Percentiles rank a stretch among this genome's conserved stretches.
Conservation (phyloP, 2,329 filamentous ascomycete genomes). For the Calonectria crousiana region DNA sequence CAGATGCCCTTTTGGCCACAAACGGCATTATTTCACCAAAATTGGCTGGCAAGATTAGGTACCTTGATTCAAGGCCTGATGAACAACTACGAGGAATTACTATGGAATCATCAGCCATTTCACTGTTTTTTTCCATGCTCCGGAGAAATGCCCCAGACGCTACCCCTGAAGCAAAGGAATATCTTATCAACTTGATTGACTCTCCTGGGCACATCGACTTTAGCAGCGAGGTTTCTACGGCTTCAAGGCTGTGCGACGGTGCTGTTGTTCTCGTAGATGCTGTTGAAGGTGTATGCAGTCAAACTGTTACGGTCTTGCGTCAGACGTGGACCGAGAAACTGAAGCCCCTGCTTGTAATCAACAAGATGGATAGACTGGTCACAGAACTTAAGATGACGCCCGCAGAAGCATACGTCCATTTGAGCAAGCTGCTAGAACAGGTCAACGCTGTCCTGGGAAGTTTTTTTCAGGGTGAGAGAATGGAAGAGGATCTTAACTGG, state of each 20-base stretch:
- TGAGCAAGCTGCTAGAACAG: slow-evolving; percentile 91
- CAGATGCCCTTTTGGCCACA: slow-evolving; percentile 94
- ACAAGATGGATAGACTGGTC: slow-evolving; percentile 96
- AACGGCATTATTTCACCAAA: slow-evolving; percentile 99
- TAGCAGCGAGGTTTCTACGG: slow-evolving; percentile 96
- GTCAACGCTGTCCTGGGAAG: slow-evolving; percentile 97
- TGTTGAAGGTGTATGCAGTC: slow-evolving; percentile 97
- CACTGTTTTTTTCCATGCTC: slow-evolving; percentile 93
- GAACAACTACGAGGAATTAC: slow-evolving; percentile 97
- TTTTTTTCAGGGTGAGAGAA: slow-evolving; percentile 97
- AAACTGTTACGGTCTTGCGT: slow-evolving; percentile 95
- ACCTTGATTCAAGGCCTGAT: slow-evolving; percentile 95
- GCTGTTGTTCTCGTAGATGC: slow-evolving; percentile 95
- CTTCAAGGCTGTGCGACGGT: slow-evolving; percentile 92
- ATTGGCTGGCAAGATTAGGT: slow-evolving; percentile 96
- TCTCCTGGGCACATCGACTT: slow-evolving; percentile 99
- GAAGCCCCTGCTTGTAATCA: slow-evolving; percentile 94
- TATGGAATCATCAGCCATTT: slow-evolving; percentile 99
- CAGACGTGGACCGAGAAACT: slow-evolving; percentile 97
- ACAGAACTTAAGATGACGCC: slow-evolving; percentile 96
- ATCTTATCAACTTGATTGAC: slow-evolving; percentile 97
- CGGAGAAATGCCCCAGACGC: slow-evolving; percentile 78
- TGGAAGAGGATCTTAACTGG: slow-evolving; percentile 99
- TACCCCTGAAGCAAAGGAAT: slow-evolving; percentile 82
- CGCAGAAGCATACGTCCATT: slow-evolving; percentile 86